Evolutionary conservation across 805 yeast genomes (phyloP), one percentile per base, ranked within the genome.

Genomic region (Nakazawaea peltata): DNA sequence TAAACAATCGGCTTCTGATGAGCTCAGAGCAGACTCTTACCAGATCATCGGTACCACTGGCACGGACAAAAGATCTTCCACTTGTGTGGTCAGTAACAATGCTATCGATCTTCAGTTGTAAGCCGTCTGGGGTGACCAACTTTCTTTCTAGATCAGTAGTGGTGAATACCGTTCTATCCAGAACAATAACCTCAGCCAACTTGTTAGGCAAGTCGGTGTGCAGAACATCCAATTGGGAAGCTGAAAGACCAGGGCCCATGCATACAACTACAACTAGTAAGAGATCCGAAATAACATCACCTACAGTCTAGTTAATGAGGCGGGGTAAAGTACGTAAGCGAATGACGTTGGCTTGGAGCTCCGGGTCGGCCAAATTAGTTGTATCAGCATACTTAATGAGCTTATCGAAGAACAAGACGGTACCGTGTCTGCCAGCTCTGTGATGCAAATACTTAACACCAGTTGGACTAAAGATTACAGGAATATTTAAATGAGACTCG

Each of bases 341-440:
- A 38, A 62, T 53, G 22, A 80, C 58, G 1, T 82, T 72, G 15
- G 63, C 50, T n/a, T n/a, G n/a, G n/a, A n/a, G n/a, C n/a, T n/a
- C n/a, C n/a, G n/a, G n/a, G n/a, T n/a, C n/a, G n/a, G n/a, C n/a
- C n/a, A n/a, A n/a, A 30, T 53, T 52, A 7, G 23, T 8, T 21
- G 7, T 7, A 44, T 77, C 77, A 2, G 74, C 59, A 33, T 57
- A 56, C 8, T 48, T 48, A 36, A 74, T 40, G 33, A 65, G 73
- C 11, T 60, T 54, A 1, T 74, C 67, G 4, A 84, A 75, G 53
- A 92, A 92, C 15, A 86, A 65, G 5, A 90, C 94, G 0, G 98
- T 92, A 11, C 98, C 98, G 53, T 92, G 98, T n/a, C 98, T 98
- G 54, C 92, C 92, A 36, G 98, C 98, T 33, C 87, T 94, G 51